These are phyloP conservation scores for Musa schizocarpa DNA, from an alignment of 176 grass and related monocot species.

Conservation along the genomic window DNA sequence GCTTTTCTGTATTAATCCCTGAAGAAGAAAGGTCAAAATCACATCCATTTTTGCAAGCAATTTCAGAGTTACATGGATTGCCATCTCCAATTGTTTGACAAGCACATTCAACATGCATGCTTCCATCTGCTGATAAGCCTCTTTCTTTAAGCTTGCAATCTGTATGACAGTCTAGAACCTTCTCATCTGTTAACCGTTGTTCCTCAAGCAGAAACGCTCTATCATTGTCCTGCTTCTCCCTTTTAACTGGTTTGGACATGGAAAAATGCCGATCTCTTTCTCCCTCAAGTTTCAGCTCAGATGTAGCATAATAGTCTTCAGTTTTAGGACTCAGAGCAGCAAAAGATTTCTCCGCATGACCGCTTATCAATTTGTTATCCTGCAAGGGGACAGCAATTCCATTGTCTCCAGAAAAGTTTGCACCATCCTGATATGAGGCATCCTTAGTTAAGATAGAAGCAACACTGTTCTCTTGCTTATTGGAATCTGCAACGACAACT, in stretches of 20 bases:
- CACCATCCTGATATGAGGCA: neutral
- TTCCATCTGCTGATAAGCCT: constrained; percentile 3
- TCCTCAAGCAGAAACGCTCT: neutral
- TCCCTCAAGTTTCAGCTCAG: constrained; percentile 24
- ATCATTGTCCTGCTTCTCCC: constrained; percentile 20
- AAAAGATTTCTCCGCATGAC: constrained; percentile 1
- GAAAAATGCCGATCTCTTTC: constrained; percentile 17
- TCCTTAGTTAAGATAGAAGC: constrained; percentile 27
- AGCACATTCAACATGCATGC: constrained; percentile 6
- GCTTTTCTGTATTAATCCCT: constrained; percentile 15
- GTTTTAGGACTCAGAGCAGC: constrained; percentile 16
- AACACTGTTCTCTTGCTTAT: constrained; percentile 31
- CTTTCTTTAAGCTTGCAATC: constrained; percentile 4
- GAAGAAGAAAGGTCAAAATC: constrained; percentile 7
- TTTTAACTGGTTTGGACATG: constrained; percentile 11
- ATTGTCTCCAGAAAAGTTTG: neutral
- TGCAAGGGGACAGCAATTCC: constrained; percentile 1
- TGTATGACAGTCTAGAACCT: constrained; percentile 1
- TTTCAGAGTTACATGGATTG: constrained; percentile 1
- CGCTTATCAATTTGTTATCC: constrained; percentile 5
- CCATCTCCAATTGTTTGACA: constrained; percentile 12
- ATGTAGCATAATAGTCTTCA: constrained; percentile 10
- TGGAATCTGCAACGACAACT: constrained; percentile 4
- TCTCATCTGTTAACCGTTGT: neutral
- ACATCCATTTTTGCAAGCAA: constrained; percentile 3